These are phyloP conservation scores for Betula pendula DNA, from an alignment of 306 rosid genomes.

Conservation along the genomic window DNA sequence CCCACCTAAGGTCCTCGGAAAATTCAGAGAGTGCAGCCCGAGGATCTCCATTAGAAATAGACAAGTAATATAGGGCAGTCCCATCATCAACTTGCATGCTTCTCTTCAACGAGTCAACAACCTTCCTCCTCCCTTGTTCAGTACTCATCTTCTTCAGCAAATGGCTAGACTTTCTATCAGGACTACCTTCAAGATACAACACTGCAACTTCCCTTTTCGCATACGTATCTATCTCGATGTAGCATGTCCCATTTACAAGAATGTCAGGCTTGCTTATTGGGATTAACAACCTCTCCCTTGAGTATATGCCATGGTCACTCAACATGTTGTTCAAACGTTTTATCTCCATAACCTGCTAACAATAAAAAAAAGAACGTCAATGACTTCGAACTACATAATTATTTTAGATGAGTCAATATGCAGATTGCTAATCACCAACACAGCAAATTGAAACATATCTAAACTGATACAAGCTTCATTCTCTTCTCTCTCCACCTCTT, in stretches of 20 bases:
- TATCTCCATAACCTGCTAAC: constrained; percentile 74
- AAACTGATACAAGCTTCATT: neutral
- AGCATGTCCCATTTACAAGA: constrained; percentile 66
- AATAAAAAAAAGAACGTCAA: neutral
- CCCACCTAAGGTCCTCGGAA: constrained; percentile 83
- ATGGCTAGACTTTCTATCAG: constrained; percentile 32
- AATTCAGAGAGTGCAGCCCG: constrained; percentile 82
- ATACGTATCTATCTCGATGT: constrained; percentile 64
- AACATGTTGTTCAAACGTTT: constrained; percentile 93
- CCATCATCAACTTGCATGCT: constrained; percentile 91
- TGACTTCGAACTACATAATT: neutral
- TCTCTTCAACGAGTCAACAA: constrained; percentile 72
- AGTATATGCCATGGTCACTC: constrained; percentile 95
- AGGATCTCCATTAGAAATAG: constrained; percentile 83
- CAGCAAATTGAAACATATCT: neutral
- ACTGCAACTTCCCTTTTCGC: constrained; percentile 95
- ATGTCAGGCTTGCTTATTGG: constrained; percentile 67
- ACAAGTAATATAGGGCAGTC: constrained; percentile 80
- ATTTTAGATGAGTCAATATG: neutral
- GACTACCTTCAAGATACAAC: constrained; percentile 65
- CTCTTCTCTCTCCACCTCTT: neutral
- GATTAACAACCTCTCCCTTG: constrained; percentile 84
- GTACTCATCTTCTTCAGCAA: constrained; percentile 41
- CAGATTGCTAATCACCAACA: neutral
- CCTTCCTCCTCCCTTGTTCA: constrained; percentile 60